Percentiles rank a stretch among this genome's conserved stretches.
Conservation (phyloP, 345 rosid species). For the Eucalyptus albens region DNA sequence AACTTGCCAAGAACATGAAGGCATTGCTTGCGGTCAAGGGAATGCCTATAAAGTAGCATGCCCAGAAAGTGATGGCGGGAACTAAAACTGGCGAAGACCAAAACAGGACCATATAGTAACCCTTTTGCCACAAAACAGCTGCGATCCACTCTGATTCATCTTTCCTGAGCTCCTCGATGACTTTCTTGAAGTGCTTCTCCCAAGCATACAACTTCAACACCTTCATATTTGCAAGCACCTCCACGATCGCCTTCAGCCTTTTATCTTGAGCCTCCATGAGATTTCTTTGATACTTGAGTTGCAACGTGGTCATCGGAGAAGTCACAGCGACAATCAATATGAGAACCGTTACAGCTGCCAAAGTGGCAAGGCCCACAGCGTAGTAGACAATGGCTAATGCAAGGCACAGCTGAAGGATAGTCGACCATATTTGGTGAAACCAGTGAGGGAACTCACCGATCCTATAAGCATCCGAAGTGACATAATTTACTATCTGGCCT, state of each 20-base stretch:
- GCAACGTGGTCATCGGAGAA: slow-evolving; percentile 22
- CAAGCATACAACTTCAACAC: slow-evolving; percentile 44
- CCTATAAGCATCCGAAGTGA: slow-evolving; percentile 25
- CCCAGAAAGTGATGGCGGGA: slow-evolving; percentile 27
- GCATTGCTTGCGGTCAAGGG: slow-evolving; percentile 20
- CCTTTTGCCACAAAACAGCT: slow-evolving; percentile 6
- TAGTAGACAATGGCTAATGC: slow-evolving; percentile 22
- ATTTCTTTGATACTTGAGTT: slow-evolving; percentile 16
- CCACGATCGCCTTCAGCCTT: slow-evolving; percentile 20
- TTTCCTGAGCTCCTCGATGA: slow-evolving; percentile 14
- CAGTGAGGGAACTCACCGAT: slow-evolving; percentile 37
- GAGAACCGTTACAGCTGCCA: slow-evolving; percentile 11
- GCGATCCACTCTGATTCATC: slow-evolving; percentile 20
- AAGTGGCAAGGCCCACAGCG: slow-evolving; percentile 30
- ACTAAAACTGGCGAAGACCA: slow-evolving; percentile 31
- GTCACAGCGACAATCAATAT: slow-evolving; percentile 6
- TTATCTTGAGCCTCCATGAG: slow-evolving; percentile 25
- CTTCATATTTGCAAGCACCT: slow-evolving; percentile 36
- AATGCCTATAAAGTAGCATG: slow-evolving; percentile 26
- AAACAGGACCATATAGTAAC: slow-evolving; percentile 13
- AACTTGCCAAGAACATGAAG: slow-evolving; percentile 35
- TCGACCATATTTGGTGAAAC: slow-evolving; percentile 34
- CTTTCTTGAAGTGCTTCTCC: slow-evolving; percentile 38
- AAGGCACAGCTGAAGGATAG: slow-evolving; percentile 19
- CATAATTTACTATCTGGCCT: slow-evolving; percentile 27